Percentiles rank a stretch among this genome's conserved stretches.
Evolutionary conservation across 805 yeast species (phyloP).

Genomic region (Myxozyma nipponensis): DNA sequence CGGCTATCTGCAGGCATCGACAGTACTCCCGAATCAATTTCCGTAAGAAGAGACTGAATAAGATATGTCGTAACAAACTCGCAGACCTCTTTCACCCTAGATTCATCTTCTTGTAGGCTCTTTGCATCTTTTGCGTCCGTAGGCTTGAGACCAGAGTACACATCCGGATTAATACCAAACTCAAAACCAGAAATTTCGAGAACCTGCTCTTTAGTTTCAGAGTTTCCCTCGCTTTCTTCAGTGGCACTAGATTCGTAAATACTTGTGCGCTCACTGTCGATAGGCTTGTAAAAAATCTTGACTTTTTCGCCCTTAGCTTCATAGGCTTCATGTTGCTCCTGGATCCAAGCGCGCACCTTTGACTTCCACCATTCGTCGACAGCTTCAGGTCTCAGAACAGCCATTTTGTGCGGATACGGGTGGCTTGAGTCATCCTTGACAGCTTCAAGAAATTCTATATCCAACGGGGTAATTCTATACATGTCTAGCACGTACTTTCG

Average conservation of each 20-base stretch:
- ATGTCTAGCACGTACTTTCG: slow-evolving; percentile 81
- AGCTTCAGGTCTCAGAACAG: slow-evolving; percentile 80
- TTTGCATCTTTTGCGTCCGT: slow-evolving; percentile 39
- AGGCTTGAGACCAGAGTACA: slow-evolving; percentile 46
- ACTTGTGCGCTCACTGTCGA: not conserved
- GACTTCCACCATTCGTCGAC: slow-evolving; percentile 85
- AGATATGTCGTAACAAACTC: slow-evolving; percentile 55
- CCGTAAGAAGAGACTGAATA: slow-evolving; percentile 59
- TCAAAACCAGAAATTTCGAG: slow-evolving; percentile 29
- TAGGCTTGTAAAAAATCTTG: slow-evolving; percentile 13
- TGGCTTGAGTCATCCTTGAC: slow-evolving; percentile 40
- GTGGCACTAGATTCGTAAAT: not conserved
- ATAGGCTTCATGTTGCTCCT: slow-evolving; percentile 48
- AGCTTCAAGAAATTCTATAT: slow-evolving; percentile 68
- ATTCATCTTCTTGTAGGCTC: slow-evolving; percentile 50
- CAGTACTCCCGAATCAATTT: slow-evolving; percentile 47
- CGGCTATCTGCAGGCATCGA: slow-evolving; percentile 76
- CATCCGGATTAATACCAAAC: slow-evolving; percentile 75
- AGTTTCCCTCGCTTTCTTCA: slow-evolving; percentile 9
- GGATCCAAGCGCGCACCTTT: slow-evolving; percentile 53
- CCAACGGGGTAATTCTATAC: slow-evolving; percentile 79
- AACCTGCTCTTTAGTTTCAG: slow-evolving; percentile 22
- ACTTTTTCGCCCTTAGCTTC: slow-evolving; percentile 41
- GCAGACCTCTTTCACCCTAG: slow-evolving; percentile 66
- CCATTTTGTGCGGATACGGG: slow-evolving; percentile 76